A percentile compares a stretch with the other conserved stretches of the same genome.
These are phyloP conservation scores for Ceratobasidium sp. DNA, from an alignment of 1,284 basidiomycete genomes.

Conservation along the genomic window DNA sequence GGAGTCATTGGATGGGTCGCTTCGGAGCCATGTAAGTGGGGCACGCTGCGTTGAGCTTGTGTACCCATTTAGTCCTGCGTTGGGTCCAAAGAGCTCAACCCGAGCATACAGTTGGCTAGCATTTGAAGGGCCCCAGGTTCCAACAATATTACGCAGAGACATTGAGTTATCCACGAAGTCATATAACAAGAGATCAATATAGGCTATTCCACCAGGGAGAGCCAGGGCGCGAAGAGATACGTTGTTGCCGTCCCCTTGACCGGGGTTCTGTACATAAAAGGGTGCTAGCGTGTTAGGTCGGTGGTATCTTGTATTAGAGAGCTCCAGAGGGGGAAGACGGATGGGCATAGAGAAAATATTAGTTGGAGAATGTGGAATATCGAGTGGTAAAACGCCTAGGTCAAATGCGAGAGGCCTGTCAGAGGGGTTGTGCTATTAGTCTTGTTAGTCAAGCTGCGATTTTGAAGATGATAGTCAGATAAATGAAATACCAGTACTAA, in stretches of 20 bases:
- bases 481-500: background rate
- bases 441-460: background rate
- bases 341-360: background rate
- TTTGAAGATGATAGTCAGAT: background rate
- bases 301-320: background rate
- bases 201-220: slow-evolving; percentile 23
- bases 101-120: slow-evolving; percentile 12
- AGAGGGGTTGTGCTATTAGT: background rate
- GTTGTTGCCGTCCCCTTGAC: slow-evolving; percentile 1
- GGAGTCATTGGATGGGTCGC: background rate
- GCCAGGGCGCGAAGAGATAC: slow-evolving; percentile 24
- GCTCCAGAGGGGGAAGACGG: slow-evolving; percentile 21
- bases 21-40: slow-evolving; percentile 7
- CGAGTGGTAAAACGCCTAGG: slow-evolving; percentile 6
- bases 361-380: background rate
- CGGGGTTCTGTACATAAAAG: slow-evolving; percentile 6
- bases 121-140: slow-evolving; percentile 1
- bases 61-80: slow-evolving; percentile 13
- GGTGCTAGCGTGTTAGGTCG: background rate
- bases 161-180: slow-evolving; percentile 11
- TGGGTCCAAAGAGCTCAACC: slow-evolving; percentile 27
- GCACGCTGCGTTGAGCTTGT: background rate
- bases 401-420: background rate
- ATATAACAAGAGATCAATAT: slow-evolving; percentile 27
- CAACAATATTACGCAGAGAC: background rate